A percentile compares a stretch with the other conserved stretches of the same genome.
phyloP scores from a whole-genome alignment of 805 yeast genomes.

The Teunomyces lycoperdinae region DNA sequence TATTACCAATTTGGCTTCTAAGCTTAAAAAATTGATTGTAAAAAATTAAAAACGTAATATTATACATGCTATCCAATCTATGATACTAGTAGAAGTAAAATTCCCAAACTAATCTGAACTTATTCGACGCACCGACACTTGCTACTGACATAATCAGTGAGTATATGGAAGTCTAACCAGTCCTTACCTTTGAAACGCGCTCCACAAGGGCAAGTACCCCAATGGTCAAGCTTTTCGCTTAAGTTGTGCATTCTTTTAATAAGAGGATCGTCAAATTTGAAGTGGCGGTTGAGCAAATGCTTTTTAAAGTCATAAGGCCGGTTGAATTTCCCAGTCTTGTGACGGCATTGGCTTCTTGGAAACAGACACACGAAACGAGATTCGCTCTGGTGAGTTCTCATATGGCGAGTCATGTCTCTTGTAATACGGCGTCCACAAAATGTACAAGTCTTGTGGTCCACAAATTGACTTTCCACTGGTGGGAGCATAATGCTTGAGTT shows the following conservation, averaged over 20 bases:
- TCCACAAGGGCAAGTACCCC: slow-evolving; percentile 52
- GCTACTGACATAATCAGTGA: slow-evolving; percentile 18
- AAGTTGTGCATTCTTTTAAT: slow-evolving; percentile 47
- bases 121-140: slow-evolving; percentile 8
- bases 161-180: slow-evolving; percentile 38
- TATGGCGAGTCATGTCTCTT: slow-evolving; percentile 61
- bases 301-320: slow-evolving; percentile 68
- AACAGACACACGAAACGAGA: slow-evolving; percentile 58
- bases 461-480: slow-evolving; percentile 36
- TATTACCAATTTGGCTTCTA: slow-evolving; percentile 17
- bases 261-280: slow-evolving; percentile 47
- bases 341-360: slow-evolving; percentile 54
- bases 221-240: slow-evolving; percentile 48
- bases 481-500: slow-evolving; percentile 32
- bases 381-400: slow-evolving; percentile 57
- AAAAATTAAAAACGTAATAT: slow-evolving; percentile 1
- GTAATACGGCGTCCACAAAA: slow-evolving; percentile 53
- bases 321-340: slow-evolving; percentile 60
- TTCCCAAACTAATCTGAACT: not conserved
- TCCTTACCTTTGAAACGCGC: slow-evolving; percentile 28
- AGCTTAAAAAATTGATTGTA: not conserved
- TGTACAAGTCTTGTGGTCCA: slow-evolving; percentile 43
- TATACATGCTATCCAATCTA: slow-evolving; percentile 1
- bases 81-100: not conserved
- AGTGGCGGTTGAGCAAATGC: slow-evolving; percentile 60